phyloP scores from a whole-genome alignment of 306 rosid species.

The Pyrus communis region DNA sequence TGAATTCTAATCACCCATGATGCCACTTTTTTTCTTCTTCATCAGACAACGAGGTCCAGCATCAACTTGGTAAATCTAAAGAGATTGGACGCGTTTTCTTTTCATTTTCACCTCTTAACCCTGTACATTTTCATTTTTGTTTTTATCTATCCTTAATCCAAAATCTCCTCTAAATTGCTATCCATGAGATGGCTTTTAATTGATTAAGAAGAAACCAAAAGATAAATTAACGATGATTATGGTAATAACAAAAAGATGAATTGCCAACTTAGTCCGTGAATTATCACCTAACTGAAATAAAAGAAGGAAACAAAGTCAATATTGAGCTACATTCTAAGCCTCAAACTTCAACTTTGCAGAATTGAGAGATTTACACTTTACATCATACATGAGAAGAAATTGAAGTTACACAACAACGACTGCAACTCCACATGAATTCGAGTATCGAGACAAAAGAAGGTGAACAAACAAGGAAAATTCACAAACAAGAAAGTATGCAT shows the following conservation, averaged over 20 bases:
- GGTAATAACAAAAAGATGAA: too few relatives aligned
- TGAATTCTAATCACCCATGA: constrained; percentile 31
- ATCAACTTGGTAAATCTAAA: not conserved
- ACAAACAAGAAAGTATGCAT: not conserved
- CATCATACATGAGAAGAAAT: not conserved
- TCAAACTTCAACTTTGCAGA: not conserved
- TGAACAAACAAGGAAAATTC: not conserved
- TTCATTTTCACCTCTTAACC: not conserved
- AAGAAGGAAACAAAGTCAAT: not conserved
- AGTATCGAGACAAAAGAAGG: not conserved
- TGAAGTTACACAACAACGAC: not conserved
- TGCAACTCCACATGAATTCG: not conserved
- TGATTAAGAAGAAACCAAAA: not conserved
- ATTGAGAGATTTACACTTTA: too few relatives aligned
- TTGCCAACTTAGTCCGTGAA: too few relatives aligned
- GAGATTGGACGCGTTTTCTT: not conserved
- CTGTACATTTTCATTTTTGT: not conserved
- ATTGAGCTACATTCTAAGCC: not conserved
- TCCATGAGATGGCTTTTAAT: not conserved
- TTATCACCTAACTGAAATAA: not conserved
- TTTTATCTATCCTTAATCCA: not conserved
- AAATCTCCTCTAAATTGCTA: not conserved
- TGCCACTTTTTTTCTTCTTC: constrained; percentile 8
- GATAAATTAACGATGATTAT: not conserved
- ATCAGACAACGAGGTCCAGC: constrained; percentile 18